phyloP scores from a whole-genome alignment of 805 yeast genomes.

The Diddensiella caesifluorescens region DNA sequence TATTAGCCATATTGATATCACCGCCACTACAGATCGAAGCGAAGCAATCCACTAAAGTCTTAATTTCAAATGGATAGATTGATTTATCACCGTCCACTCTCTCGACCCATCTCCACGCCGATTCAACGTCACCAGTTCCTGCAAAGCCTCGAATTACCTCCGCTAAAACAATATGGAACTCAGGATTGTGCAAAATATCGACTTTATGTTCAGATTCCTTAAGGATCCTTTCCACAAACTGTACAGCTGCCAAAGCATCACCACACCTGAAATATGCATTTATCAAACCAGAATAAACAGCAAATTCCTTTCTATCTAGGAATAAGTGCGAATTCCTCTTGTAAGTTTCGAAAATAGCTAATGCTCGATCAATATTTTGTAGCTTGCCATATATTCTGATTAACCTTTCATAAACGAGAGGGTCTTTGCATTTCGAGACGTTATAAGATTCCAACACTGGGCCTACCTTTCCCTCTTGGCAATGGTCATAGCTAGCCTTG shows the following conservation, averaged over 20 bases:
- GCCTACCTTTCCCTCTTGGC: too few species aligned
- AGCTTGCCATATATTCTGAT: slow-evolving; percentile 19
- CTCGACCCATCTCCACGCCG: slow-evolving; percentile 31
- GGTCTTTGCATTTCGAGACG: not conserved
- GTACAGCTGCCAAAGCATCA: slow-evolving; percentile 24
- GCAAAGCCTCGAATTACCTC: slow-evolving; percentile 26
- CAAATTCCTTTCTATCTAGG: slow-evolving; percentile 9
- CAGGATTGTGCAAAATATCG: slow-evolving; percentile 9
- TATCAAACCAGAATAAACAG: slow-evolving; percentile 26
- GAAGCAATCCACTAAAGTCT: slow-evolving; percentile 20
- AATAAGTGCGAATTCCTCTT: slow-evolving; percentile 12
- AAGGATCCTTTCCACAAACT: slow-evolving; percentile 25
- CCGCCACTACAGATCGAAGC: slow-evolving; percentile 19
- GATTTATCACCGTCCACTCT: slow-evolving; percentile 19
- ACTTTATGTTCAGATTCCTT: too few species aligned
- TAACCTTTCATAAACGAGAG: slow-evolving; percentile 1
- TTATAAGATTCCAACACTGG: too few species aligned
- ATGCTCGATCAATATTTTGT: slow-evolving; percentile 19
- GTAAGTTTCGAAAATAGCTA: slow-evolving; percentile 21
- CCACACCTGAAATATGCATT: slow-evolving; percentile 25
- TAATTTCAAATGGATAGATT: slow-evolving; percentile 11
- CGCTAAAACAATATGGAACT: slow-evolving; percentile 1
- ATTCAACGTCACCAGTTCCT: slow-evolving; percentile 17
- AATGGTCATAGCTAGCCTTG: too few species aligned
- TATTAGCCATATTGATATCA: slow-evolving; percentile 26